These are phyloP conservation scores for Saitozyma sp. DNA, from an alignment of 768 basidiomycete genomes.

Conservation along the genomic window DNA sequence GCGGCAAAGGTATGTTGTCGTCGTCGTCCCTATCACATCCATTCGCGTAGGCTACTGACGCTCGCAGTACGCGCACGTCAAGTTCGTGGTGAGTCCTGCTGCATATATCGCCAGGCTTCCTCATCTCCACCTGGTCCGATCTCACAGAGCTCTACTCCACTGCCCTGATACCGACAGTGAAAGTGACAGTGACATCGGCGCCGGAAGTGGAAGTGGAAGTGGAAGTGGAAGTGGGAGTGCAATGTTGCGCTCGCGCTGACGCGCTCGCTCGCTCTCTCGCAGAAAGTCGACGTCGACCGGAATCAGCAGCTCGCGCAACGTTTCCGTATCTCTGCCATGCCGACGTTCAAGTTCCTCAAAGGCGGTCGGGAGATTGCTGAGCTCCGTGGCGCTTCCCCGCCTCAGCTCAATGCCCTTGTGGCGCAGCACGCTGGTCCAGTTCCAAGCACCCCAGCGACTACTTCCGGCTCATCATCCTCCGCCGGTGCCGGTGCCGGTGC, in stretches of 20 bases:
- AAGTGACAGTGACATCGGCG: too few relatives aligned
- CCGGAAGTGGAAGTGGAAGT: too few relatives aligned
- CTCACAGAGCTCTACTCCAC: too few relatives aligned
- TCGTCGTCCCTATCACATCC: too few relatives aligned
- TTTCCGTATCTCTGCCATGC: constrained; percentile 50
- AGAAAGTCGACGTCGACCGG: constrained; percentile 52
- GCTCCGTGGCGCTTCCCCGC: constrained; percentile 50
- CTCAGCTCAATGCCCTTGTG: constrained; percentile 46
- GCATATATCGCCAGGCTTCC: background rate
- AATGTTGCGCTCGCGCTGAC: background rate
- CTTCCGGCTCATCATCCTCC: constrained; percentile 6
- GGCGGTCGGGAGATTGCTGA: constrained; percentile 50
- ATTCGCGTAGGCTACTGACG: background rate
- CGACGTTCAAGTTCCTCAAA: constrained; percentile 53
- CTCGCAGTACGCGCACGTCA: constrained; percentile 38
- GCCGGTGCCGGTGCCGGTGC: background rate
- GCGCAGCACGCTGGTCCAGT: constrained; percentile 47
- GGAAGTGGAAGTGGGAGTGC: too few relatives aligned
- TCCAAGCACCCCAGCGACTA: constrained; percentile 21
- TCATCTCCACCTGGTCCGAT: too few relatives aligned
- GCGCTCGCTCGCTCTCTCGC: background rate
- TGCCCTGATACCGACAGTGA: too few relatives aligned
- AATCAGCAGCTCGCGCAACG: constrained; percentile 40
- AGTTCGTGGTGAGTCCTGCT: constrained; percentile 36
- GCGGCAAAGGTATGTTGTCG: constrained; percentile 29